Evolutionary conservation across 345 rosid species (phyloP).

Genomic region (Leavenworthia alabamica): DNA sequence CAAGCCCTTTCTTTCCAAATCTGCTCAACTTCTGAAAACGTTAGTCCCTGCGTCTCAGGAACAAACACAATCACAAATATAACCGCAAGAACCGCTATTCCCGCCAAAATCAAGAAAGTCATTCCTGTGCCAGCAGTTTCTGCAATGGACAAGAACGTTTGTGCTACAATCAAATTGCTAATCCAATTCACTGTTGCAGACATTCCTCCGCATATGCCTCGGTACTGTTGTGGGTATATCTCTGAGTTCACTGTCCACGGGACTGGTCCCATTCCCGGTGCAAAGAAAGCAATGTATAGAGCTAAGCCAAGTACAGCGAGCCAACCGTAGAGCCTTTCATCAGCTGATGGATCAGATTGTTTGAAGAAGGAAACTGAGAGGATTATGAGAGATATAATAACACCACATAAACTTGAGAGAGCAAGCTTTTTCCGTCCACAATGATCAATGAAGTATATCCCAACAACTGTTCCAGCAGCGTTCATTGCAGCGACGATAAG

Average conservation of each 20-base stretch:
- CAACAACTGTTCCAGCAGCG: constrained; percentile 76
- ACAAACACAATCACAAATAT: constrained; percentile 55
- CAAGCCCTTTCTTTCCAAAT: constrained; percentile 83
- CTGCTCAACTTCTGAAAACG: constrained; percentile 75
- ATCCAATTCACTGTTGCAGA: constrained; percentile 93
- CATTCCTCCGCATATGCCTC: constrained; percentile 95
- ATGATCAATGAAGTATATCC: constrained; percentile 81
- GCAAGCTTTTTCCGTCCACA: constrained; percentile 76
- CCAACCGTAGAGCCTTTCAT: constrained; percentile 53
- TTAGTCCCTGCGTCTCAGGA: constrained; percentile 88
- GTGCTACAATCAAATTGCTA: constrained; percentile 74
- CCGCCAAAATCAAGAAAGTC: constrained; percentile 79
- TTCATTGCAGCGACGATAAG: constrained; percentile 75
- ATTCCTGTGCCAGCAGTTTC: constrained; percentile 57
- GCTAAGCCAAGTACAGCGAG: constrained; percentile 69
- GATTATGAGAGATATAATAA: constrained; percentile 54
- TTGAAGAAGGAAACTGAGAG: constrained; percentile 67
- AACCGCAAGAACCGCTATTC: constrained; percentile 54
- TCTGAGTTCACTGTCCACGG: constrained; percentile 98
- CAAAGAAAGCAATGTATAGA: constrained; percentile 77
- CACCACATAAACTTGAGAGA: constrained; percentile 71
- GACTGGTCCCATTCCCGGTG: constrained; percentile 99
- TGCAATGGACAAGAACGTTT: constrained; percentile 61
- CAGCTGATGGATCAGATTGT: constrained; percentile 38
- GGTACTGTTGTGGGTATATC: constrained; percentile 77